These are phyloP conservation scores for Przewalskia tangutica DNA, from an alignment of 257 asterid species.

Conservation along the genomic window DNA sequence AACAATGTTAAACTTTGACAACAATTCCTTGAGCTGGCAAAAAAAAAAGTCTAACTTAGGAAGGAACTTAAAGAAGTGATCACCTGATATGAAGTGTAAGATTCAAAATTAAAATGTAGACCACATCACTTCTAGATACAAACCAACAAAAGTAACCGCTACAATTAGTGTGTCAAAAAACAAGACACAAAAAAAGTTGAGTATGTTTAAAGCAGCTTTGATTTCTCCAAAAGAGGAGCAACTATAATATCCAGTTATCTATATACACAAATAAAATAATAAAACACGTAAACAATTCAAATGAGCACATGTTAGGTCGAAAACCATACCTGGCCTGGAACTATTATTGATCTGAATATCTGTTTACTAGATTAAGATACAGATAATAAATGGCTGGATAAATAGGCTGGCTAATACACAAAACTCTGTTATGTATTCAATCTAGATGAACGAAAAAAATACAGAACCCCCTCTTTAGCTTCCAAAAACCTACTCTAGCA, in stretches of 20 bases:
- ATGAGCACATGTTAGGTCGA: neutral
- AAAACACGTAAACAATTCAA: neutral
- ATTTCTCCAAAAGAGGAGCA: neutral
- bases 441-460: neutral
- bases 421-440: neutral
- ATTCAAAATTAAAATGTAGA: too few relatives aligned
- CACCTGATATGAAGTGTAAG: too few relatives aligned
- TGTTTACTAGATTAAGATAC: neutral
- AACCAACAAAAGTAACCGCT: too few relatives aligned
- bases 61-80: too few relatives aligned
- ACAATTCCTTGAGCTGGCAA: too few relatives aligned
- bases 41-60: too few relatives aligned
- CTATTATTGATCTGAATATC: slow-evolving; percentile 4
- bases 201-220: neutral
- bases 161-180: too few relatives aligned
- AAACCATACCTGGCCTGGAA: neutral
- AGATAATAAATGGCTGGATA: neutral
- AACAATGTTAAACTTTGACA: too few relatives aligned
- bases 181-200: too few relatives aligned
- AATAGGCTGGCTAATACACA: neutral
- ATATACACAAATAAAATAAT: neutral
- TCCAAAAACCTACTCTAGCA: neutral
- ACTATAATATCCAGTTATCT: neutral
- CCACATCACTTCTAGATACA: too few relatives aligned
- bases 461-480: slow-evolving; percentile 8